Conservation (phyloP, 2,329 filamentous ascomycete species). For the Colletotrichum tropicale region DNA sequence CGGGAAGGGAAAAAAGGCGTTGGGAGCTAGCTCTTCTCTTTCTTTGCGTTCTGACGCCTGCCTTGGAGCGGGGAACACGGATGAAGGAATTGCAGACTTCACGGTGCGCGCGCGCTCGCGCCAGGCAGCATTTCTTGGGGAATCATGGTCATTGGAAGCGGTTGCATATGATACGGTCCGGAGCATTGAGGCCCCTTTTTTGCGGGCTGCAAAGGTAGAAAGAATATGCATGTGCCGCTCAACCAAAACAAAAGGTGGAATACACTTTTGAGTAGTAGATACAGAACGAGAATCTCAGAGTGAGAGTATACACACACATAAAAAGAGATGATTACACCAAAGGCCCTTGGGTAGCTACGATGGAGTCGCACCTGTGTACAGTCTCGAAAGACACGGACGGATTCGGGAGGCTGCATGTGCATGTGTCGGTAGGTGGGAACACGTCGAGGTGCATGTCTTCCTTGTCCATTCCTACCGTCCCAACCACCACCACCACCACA, state of each 20-base stretch:
- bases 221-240: background rate
- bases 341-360: background rate
- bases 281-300: background rate
- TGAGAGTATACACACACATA: background rate
- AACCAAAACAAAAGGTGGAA: background rate
- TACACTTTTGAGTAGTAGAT: background rate
- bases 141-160: background rate
- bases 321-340: background rate
- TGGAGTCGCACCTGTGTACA: background rate
- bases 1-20: background rate
- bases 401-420: constrained; percentile 2
- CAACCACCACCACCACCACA: background rate
- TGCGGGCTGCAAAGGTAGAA: background rate
- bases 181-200: background rate
- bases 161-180: background rate
- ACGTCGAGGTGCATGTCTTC: constrained; percentile 3
- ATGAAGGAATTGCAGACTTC: background rate
- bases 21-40: background rate
- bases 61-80: background rate
- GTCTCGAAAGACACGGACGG: background rate
- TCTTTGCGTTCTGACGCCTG: background rate
- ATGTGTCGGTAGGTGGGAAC: background rate
- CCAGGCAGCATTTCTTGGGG: background rate
- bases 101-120: background rate
- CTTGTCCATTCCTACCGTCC: background rate